Conservation (phyloP, 1,284 basidiomycete genomes). For the Psilocybe mexicana region DNA sequence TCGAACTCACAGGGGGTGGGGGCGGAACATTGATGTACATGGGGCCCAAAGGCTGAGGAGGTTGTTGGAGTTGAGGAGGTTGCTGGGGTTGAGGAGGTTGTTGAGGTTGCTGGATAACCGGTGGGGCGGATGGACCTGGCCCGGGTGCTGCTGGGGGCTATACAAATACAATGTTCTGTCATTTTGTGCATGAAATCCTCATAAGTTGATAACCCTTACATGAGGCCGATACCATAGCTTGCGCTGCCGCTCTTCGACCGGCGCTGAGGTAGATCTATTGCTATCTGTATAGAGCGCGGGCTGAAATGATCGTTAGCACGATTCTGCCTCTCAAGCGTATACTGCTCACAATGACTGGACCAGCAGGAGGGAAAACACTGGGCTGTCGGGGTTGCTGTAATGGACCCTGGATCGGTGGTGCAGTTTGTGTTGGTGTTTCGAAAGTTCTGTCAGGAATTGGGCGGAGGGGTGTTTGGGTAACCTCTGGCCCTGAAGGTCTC, state of each 20-base stretch:
- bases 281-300: not conserved
- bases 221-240: slow-evolving; percentile 10
- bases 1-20: slow-evolving; percentile 36
- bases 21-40: not conserved
- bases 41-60: not conserved
- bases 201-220: not conserved
- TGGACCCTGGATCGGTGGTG: not conserved
- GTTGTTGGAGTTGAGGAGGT: not conserved
- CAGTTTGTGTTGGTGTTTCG: not conserved
- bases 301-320: not conserved
- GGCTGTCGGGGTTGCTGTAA: not conserved
- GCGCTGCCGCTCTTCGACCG: not conserved
- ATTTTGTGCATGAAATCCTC: not conserved
- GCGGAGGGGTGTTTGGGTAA: not conserved
- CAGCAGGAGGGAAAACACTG: not conserved
- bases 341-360: slow-evolving; percentile 6
- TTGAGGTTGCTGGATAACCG: not conserved
- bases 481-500: not conserved
- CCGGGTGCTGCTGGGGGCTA: not conserved
- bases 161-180: not conserved
- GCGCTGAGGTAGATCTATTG: slow-evolving; percentile 2
- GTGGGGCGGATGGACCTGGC: not conserved
- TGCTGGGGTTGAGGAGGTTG: not conserved
- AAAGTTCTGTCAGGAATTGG: not conserved
- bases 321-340: not conserved